Conservation (phyloP, 306 rosid species). For the Cucurbita pepo region DNA sequence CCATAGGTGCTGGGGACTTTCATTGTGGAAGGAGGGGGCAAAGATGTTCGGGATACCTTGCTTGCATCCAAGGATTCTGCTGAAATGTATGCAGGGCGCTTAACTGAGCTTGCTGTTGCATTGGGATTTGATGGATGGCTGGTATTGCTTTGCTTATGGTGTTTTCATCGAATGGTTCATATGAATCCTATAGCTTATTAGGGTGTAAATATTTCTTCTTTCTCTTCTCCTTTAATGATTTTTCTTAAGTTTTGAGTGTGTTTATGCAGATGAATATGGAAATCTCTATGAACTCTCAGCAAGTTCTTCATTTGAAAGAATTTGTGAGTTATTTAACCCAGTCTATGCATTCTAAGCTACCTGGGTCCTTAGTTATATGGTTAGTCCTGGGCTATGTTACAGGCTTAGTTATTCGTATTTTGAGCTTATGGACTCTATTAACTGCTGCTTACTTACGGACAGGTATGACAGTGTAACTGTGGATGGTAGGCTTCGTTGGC, state of each 20-base stretch:
- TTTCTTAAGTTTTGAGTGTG: not conserved
- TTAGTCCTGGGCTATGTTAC: conserved; percentile 17
- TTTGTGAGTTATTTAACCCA: conserved; percentile 43
- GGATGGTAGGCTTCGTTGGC: not conserved
- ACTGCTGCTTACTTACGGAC: conserved; percentile 11
- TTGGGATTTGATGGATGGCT: conserved; percentile 96
- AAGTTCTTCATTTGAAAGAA: conserved; percentile 53
- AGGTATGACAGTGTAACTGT: conserved; percentile 51
- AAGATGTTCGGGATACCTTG: conserved; percentile 28
- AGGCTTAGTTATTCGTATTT: not conserved
- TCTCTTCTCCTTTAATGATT: not conserved
- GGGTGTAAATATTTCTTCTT: not conserved
- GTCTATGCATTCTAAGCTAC: conserved; percentile 52
- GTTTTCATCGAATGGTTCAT: not conserved
- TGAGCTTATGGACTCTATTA: not conserved
- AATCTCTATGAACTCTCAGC: conserved; percentile 29
- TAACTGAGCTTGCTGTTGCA: conserved; percentile 53
- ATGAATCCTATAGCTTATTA: not conserved
- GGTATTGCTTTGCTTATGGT: conserved; percentile 23
- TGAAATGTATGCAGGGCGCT: conserved; percentile 58
- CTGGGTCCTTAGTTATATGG: conserved; percentile 85
- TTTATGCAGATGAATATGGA: conserved; percentile 73
- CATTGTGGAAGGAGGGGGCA: conserved; percentile 76
- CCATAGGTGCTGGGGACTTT: conserved; percentile 80
- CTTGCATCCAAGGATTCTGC: conserved; percentile 61